Conservation (phyloP, 805 yeast species). For the Zygoascus flipseniorum region DNA sequence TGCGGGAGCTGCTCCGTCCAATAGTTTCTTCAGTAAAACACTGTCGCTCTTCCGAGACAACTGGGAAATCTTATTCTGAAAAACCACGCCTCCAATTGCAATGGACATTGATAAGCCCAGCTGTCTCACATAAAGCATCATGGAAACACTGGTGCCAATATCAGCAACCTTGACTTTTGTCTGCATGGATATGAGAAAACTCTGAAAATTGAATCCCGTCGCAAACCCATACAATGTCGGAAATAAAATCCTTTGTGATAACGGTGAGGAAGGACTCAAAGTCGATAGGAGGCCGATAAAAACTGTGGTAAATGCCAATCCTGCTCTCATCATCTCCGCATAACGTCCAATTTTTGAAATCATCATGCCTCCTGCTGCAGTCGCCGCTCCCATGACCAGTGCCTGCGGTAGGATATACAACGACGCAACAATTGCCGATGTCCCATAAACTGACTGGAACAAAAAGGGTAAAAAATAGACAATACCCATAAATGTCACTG, state of each 20-base stretch:
- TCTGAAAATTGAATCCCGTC: constrained; percentile 41
- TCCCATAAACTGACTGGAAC: constrained; percentile 39
- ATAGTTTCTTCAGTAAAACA: constrained; percentile 4
- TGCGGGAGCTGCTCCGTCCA: constrained; percentile 13
- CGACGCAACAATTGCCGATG: constrained; percentile 33
- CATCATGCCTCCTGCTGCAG: constrained; percentile 39
- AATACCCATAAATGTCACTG: constrained; percentile 40
- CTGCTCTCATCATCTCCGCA: constrained; percentile 34
- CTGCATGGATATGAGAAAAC: constrained; percentile 39
- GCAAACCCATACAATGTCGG: constrained; percentile 41
- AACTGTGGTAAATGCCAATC: constrained; percentile 32
- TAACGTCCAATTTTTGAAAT: constrained; percentile 36
- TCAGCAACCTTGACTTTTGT: constrained; percentile 46
- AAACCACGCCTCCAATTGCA: constrained; percentile 36
- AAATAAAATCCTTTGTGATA: constrained; percentile 35
- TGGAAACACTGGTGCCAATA: constrained; percentile 38
- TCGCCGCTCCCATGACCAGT: constrained; percentile 34
- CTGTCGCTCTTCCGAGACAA: constrained; percentile 18
- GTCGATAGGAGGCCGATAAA: constrained; percentile 40
- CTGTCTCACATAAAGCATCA: constrained; percentile 35
- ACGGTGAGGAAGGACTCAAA: constrained; percentile 33
- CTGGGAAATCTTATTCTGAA: constrained; percentile 34
- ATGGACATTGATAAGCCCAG: constrained; percentile 34
- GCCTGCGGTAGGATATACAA: constrained; percentile 39
- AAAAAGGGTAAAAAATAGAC: constrained; percentile 43